Evolutionary conservation across 176 grass and related monocot species (phyloP).

Genomic region (Neostapfia colusana): DNA sequence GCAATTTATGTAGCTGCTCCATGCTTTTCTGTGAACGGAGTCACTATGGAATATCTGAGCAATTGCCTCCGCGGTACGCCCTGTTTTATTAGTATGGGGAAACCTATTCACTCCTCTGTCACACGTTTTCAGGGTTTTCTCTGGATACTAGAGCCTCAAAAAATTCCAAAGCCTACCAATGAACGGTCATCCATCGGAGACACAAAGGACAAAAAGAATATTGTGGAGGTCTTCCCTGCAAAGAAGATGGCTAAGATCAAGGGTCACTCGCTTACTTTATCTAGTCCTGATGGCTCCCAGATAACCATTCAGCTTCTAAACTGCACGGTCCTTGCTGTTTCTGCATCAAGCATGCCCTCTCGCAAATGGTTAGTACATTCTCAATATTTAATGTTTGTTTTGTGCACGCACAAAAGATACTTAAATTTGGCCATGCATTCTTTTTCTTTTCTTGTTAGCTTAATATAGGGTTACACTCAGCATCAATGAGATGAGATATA

Average conservation of each 20-base stretch:
- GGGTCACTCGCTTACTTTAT: constrained; percentile 58
- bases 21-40: too few species aligned
- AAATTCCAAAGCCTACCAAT: constrained; percentile 57
- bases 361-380: constrained; percentile 79
- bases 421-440: constrained; percentile 3
- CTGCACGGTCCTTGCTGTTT: constrained; percentile 71
- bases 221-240: constrained; percentile 75
- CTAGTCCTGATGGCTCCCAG: constrained; percentile 55
- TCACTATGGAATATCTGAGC: background rate
- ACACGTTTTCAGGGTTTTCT: constrained; percentile 61
- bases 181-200: constrained; percentile 56
- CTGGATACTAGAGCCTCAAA: constrained; percentile 88
- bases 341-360: constrained; percentile 69
- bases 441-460: background rate
- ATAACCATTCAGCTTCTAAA: constrained; percentile 61
- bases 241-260: constrained; percentile 77
- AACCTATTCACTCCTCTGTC: background rate
- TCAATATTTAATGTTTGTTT: background rate
- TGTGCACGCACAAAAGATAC: background rate
- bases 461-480: background rate
- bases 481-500: background rate
- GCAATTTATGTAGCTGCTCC: background rate
- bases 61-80: background rate
- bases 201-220: constrained; percentile 52
- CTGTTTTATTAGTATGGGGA: constrained; percentile 1